Evolutionary conservation across 2,329 filamentous ascomycete genomes (phyloP).

Genomic region (Fusarium compactum): DNA sequence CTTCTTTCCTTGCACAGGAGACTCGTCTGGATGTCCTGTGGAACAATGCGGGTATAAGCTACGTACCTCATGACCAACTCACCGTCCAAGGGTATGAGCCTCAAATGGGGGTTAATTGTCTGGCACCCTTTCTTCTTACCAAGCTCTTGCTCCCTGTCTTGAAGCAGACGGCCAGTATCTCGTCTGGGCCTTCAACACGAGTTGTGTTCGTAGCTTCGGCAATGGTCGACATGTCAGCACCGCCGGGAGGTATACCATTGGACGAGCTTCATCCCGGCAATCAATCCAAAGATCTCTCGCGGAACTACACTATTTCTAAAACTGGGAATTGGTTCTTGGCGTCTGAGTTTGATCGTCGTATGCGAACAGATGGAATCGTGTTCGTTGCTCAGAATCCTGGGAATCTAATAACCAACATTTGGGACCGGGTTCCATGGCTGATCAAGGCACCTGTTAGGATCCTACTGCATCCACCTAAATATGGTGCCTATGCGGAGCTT

Average conservation of each 20-base stretch:
- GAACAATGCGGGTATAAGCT: background rate
- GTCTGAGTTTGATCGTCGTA: background rate
- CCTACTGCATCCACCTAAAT: background rate
- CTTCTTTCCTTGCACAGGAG: background rate
- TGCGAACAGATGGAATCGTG: background rate
- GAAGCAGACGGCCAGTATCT: background rate
- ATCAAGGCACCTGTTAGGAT: background rate
- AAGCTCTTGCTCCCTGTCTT: background rate
- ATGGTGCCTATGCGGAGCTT: background rate
- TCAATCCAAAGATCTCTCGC: background rate
- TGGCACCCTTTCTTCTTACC: background rate
- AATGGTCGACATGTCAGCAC: background rate
- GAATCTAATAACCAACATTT: background rate
- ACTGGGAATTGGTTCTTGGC: background rate
- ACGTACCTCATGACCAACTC: background rate
- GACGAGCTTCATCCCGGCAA: background rate
- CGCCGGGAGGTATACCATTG: background rate
- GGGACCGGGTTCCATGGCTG: background rate
- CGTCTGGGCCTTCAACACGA: background rate
- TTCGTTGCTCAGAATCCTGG: background rate
- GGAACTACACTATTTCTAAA: background rate
- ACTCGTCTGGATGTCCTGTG: background rate
- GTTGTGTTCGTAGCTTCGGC: background rate
- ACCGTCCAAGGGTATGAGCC: background rate
- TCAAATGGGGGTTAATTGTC: background rate